Conservation (phyloP, 1,139 yeast species). For the Starmera stellimalicola region DNA sequence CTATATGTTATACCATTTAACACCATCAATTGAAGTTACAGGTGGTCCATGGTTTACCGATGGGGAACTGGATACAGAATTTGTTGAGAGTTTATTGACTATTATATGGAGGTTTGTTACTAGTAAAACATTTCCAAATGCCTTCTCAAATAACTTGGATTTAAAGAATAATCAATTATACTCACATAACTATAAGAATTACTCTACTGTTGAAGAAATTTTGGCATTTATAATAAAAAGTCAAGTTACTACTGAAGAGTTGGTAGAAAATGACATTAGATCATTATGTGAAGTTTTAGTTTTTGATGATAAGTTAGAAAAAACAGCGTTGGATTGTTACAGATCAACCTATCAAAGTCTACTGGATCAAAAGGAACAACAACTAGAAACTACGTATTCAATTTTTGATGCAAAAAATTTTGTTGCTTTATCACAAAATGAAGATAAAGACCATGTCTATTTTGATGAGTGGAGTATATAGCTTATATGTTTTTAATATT, state of each 20-base stretch:
- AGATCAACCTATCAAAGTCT: conserved; percentile 47
- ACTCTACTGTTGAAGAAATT: conserved; percentile 64
- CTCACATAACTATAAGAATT: conserved; percentile 48
- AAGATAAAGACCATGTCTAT: conserved; percentile 23
- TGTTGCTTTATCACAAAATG: conserved; percentile 20
- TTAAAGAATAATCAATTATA: conserved; percentile 25
- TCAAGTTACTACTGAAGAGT: conserved; percentile 75
- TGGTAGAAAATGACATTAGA: conserved; percentile 64
- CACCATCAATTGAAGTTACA: conserved; percentile 91
- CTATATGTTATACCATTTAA: conserved; percentile 87
- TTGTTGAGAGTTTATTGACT: conserved; percentile 72
- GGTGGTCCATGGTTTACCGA: conserved; percentile 99
- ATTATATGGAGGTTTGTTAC: conserved; percentile 87
- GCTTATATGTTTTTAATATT: too few relatives aligned
- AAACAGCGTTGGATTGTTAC: conserved; percentile 43
- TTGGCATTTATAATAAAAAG: conserved; percentile 66
- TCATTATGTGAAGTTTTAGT: conserved; percentile 81
- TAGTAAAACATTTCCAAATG: conserved; percentile 64
- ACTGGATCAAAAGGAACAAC: conserved; percentile 22
- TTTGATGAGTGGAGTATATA: conserved; percentile 30
- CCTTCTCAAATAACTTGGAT: conserved; percentile 33
- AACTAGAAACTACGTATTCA: conserved; percentile 24
- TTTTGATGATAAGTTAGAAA: conserved; percentile 78
- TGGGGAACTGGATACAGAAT: conserved; percentile 87
- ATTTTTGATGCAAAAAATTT: conserved; percentile 25